Conservation (phyloP, 768 basidiomycete genomes). For the Lactarius pseudohatsudake region DNA sequence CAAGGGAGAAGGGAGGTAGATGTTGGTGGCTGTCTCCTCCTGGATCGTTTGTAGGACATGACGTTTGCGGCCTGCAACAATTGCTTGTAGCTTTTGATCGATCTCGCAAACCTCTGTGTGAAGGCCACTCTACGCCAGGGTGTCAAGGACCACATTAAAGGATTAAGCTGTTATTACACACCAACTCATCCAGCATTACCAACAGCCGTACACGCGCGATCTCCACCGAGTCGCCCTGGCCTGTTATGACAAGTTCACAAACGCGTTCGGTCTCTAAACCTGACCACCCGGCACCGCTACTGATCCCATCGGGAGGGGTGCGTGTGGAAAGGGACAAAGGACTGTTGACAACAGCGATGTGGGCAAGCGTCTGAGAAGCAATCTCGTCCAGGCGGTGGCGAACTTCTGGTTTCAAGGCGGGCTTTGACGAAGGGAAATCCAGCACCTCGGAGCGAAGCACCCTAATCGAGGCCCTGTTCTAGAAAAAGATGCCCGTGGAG, state of each 20-base stretch:
- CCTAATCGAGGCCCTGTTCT: conserved; percentile 86
- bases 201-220: conserved; percentile 86
- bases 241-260: conserved; percentile 90
- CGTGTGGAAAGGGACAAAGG: conserved; percentile 71
- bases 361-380: conserved; percentile 87
- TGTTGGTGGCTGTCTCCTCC: conserved; percentile 96
- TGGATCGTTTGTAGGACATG: conserved; percentile 86
- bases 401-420: conserved; percentile 78
- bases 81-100: conserved; percentile 90
- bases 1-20: conserved; percentile 89
- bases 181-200: conserved; percentile 94
- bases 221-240: conserved; percentile 85
- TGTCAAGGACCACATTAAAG: neutral
- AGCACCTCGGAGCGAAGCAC: conserved; percentile 92
- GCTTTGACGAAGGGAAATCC: conserved; percentile 77
- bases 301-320: conserved; percentile 75
- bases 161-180: conserved; percentile 42
- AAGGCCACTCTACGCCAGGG: conserved; percentile 66
- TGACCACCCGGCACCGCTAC: conserved; percentile 75
- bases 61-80: conserved; percentile 89
- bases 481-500: conserved; percentile 29
- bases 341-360: conserved; percentile 92
- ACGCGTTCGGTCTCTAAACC: conserved; percentile 93
- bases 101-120: conserved; percentile 92
- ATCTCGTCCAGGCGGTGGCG: conserved; percentile 89